Evolutionary conservation across 331 rosid genomes (phyloP), one percentile per base, ranked within the genome.

Genomic region (Dryas integrifolia): DNA sequence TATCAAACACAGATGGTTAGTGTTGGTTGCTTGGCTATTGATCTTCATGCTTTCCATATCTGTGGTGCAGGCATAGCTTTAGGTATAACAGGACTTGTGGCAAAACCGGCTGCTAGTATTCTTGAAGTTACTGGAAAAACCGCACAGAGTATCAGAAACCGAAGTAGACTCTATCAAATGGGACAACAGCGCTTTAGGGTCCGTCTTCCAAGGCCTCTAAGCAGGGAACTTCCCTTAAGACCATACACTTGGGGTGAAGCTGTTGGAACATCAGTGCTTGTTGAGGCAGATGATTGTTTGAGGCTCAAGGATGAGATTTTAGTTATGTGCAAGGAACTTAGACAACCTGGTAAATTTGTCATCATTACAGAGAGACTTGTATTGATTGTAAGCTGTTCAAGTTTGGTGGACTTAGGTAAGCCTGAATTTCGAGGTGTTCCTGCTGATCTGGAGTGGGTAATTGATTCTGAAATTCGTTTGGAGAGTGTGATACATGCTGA

Each of bases 51-150:
- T 67, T 26, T 44, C 58, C 72, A n/a, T n/a, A 7, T 72, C 69
- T 59, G 12, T 72, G 53, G 57, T 76, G 82, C 84, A 94, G 98
- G 98, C 78, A 86, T 94, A 76, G 98, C 97, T 40, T 82, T 94
- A 80, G 96, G 98, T 53, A 82, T 94, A 60, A 88, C 96, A 39
- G 96, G 97, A 80, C 97, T 94, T 62, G 92, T 94, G 68, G 98
- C 96, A 30, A 94, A 91, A 84, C 96, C 98, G 9, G 89, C 97
- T 60, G 98, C 98, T 65, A 94, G 98, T 82, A 92, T 94, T 81
- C 97, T 91, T 72, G 92, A 94, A 85, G 96, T 91, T 75, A 91
- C 98, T 53, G 97, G 97, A 15, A 94, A 88, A 88, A 94, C 98
- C 69, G 97, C 98, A 18, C 96, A 82, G 71, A 83, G 98, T 69